These are phyloP conservation scores for Volvariella surrecta DNA, from an alignment of 1,284 basidiomycete species.

Conservation along the genomic window DNA sequence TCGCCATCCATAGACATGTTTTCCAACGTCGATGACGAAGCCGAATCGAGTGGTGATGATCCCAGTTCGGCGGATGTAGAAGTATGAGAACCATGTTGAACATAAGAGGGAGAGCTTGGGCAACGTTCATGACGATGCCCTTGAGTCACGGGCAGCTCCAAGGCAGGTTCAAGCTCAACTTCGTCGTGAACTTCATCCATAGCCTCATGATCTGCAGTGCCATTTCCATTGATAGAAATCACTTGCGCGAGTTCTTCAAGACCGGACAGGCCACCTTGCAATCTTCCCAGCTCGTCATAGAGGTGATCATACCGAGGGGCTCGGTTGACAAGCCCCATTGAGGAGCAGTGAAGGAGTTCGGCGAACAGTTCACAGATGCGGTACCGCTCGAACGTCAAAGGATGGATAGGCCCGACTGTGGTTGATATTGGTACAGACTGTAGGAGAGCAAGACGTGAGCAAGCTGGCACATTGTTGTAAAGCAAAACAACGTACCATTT, in stretches of 20 bases:
- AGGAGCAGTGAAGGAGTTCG: constrained; percentile 95
- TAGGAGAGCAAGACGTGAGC: constrained; percentile 5
- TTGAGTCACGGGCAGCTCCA: constrained; percentile 66
- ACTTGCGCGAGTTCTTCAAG: constrained; percentile 80
- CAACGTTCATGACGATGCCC: constrained; percentile 35
- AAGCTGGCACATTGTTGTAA: background rate
- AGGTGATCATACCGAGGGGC: constrained; percentile 54
- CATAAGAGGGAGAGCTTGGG: too few relatives aligned
- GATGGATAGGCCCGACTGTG: constrained; percentile 61
- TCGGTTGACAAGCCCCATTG: constrained; percentile 95
- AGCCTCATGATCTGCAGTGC: constrained; percentile 43
- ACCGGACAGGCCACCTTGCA: constrained; percentile 75
- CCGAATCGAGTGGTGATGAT: too few relatives aligned
- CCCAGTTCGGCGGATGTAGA: too few relatives aligned
- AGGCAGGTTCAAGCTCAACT: constrained; percentile 42
- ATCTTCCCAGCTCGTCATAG: constrained; percentile 74
- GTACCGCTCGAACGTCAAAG: constrained; percentile 92
- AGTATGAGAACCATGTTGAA: too few relatives aligned
- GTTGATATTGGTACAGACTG: constrained; percentile 63
- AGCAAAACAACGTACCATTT: constrained; percentile 45
- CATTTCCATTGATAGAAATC: constrained; percentile 48
- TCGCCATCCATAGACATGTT: background rate
- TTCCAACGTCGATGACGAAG: too few relatives aligned
- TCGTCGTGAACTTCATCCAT: constrained; percentile 54
- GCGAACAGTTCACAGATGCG: constrained; percentile 98